Evolutionary conservation across 768 basidiomycete species (phyloP).

Genomic region (Lentinula boryana): DNA sequence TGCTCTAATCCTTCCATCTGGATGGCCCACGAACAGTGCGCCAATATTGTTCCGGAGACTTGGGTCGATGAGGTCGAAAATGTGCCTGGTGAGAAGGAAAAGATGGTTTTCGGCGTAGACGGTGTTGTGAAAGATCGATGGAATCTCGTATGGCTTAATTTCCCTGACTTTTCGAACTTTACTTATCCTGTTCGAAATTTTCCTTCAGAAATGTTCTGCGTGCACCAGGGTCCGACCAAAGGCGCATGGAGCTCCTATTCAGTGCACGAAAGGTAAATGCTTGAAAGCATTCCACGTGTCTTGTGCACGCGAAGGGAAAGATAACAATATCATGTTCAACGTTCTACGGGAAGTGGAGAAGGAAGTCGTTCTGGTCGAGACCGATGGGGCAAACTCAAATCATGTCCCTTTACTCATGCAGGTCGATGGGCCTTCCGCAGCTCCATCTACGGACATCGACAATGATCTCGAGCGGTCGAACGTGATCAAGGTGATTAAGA

Average conservation of each 20-base stretch:
- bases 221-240: constrained; percentile 68
- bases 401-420: constrained; percentile 19
- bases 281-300: constrained; percentile 90
- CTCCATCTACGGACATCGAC: constrained; percentile 5
- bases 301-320: constrained; percentile 65
- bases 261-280: constrained; percentile 94
- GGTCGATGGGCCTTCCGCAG: constrained; percentile 15
- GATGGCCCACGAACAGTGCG: constrained; percentile 81
- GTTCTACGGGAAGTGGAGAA: constrained; percentile 72
- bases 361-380: constrained; percentile 65
- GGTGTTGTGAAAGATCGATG: constrained; percentile 88
- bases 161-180: background rate
- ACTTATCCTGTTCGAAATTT: background rate
- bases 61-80: constrained; percentile 74
- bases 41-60: constrained; percentile 80
- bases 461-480: constrained; percentile 12
- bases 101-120: constrained; percentile 77
- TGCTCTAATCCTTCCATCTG: constrained; percentile 43
- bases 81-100: constrained; percentile 34
- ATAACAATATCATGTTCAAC: constrained; percentile 49
- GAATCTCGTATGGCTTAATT: constrained; percentile 65
- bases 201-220: constrained; percentile 76
- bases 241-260: constrained; percentile 76
- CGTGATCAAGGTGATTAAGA: constrained; percentile 66
- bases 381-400: constrained; percentile 13